Evolutionary conservation across 371 early-diverging fungal species (phyloP), one percentile per base, ranked within the genome.

Genomic region (Syncephalastrum monosporum): DNA sequence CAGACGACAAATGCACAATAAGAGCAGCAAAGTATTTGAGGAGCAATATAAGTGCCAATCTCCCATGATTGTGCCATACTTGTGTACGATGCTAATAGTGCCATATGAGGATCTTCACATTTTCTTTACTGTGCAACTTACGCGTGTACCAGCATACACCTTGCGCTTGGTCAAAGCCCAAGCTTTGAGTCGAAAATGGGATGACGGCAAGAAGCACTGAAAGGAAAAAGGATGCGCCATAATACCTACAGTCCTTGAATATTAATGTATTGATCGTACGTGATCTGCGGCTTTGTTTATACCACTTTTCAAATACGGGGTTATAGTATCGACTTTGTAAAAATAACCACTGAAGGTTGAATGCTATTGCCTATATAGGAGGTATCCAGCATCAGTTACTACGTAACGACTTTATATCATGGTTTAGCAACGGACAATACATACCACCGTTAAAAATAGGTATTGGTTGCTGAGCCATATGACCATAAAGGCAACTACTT

Each of bases 261-360:
- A 47, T 21, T 21, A 21, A 25, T 15, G 16, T 27, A 55, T 6
- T 47, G 4, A n/a, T 25, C 1, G 10, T 8, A 12, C 23, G 29
- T 27, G 44, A 19, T n/a, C 25, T 29, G 15, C 13, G 27, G 25
- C 41, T 27, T 13, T 42, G 7, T 50, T 19, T 14, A 42, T 56
- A 59, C 67, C 67, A 66, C 59, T 61, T 66, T 47, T 66, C 67
- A 41, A 66, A 58, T 13, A 38, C 58, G 1, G 67, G 62, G 38
- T 66, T 61, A 50, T 57, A 66, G 21, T 57, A 59, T 15, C 49
- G 46, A 14, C 59, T 47, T 42, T 61, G 61, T 47, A 66, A 43
- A 27, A 61, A 66, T 16, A 66, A 47, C 55, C 61, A 61, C 56
- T 61, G 61, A 19, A 66, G 56, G 56, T 66, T 66, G n/a, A 61